phyloP scores from a whole-genome alignment of 257 asterid species.

The Avicennia marina region DNA sequence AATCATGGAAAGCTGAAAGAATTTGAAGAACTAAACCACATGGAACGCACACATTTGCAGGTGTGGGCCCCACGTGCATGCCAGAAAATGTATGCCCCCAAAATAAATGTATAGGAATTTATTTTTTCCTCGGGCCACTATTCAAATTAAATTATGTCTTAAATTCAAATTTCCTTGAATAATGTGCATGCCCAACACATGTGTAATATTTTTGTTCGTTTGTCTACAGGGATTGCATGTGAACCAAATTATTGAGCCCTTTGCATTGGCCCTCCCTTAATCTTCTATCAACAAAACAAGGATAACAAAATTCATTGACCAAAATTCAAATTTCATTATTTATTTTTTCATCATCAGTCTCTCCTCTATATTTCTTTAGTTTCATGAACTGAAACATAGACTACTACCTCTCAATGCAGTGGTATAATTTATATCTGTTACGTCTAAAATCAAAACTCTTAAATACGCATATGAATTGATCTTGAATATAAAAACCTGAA shows the following conservation, averaged over 20 bases:
- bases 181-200: neutral
- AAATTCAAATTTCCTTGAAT: neutral
- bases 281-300: neutral
- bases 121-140: neutral
- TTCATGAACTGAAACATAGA: too few relatives aligned
- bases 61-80: conserved; percentile 46
- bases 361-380: too few relatives aligned
- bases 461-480: too few relatives aligned
- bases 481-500: too few relatives aligned
- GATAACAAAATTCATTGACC: too few relatives aligned
- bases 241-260: conserved; percentile 53
- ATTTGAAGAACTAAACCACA: conserved; percentile 10
- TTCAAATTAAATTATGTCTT: neutral
- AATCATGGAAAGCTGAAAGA: neutral
- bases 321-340: too few relatives aligned
- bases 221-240: conserved; percentile 38
- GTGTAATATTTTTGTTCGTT: conserved; percentile 12
- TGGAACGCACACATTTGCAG: too few relatives aligned
- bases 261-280: conserved; percentile 8
- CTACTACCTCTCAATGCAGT: too few relatives aligned
- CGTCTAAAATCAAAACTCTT: too few relatives aligned
- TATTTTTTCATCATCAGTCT: too few relatives aligned
- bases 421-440: too few relatives aligned
- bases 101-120: conserved; percentile 11
- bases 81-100: conserved; percentile 9